These are phyloP conservation scores for Neurospora africana DNA, from an alignment of 495 filamentous ascomycete species.

Conservation along the genomic window DNA sequence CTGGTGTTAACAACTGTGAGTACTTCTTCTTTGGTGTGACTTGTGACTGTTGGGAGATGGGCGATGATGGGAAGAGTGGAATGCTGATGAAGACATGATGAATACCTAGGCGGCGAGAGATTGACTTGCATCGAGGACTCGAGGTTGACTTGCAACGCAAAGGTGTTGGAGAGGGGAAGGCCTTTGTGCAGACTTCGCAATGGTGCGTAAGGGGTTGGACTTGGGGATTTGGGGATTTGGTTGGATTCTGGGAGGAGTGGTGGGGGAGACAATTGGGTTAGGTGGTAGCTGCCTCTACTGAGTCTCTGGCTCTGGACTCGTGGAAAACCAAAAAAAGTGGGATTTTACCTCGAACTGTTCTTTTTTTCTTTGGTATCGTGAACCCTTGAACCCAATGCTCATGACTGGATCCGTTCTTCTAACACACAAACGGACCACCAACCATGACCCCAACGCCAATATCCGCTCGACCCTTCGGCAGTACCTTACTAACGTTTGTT, in stretches of 20 bases:
- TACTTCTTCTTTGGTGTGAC: background rate
- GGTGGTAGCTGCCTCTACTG: background rate
- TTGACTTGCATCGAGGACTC: constrained; percentile 19
- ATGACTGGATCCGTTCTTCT: no score
- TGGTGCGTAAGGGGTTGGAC: background rate
- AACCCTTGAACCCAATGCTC: no score
- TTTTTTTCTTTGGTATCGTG: no score
- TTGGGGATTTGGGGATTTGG: background rate
- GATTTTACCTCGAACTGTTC: background rate
- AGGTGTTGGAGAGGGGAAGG: constrained; percentile 19
- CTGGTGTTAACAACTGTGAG: constrained; percentile 16
- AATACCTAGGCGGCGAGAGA: constrained; percentile 6
- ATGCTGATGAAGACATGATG: background rate
- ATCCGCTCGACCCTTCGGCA: no score
- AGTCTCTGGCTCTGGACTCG: background rate
- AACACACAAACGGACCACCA: no score
- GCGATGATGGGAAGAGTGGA: background rate
- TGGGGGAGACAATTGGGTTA: no score
- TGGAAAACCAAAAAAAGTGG: background rate
- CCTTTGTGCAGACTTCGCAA: constrained; percentile 9
- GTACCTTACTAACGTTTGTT: no score
- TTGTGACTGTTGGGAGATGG: background rate
- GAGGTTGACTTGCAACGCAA: constrained; percentile 15
- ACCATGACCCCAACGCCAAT: no score
- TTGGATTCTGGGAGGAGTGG: no score